Evolutionary conservation across 2,329 filamentous ascomycete species (phyloP).

Genomic region (Catunica adiposa): DNA sequence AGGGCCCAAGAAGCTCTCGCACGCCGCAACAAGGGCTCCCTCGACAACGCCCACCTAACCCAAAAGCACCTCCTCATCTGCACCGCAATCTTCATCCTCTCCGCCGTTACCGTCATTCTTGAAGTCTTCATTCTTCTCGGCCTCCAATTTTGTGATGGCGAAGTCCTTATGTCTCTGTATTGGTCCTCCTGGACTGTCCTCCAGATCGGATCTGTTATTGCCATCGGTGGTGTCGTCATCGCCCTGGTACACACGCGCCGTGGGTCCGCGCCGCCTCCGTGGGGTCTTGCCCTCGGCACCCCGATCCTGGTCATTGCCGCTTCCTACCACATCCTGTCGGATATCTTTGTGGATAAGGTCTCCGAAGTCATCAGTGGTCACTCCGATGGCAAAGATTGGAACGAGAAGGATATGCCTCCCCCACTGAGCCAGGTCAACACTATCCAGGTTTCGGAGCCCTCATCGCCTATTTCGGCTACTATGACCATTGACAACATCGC

Average conservation of each 20-base stretch:
- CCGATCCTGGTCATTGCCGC: slow-evolving; percentile 43
- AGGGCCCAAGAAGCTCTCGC: slow-evolving; percentile 25
- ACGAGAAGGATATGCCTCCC: slow-evolving; percentile 15
- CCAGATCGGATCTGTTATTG: slow-evolving; percentile 40
- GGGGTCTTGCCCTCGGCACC: slow-evolving; percentile 43
- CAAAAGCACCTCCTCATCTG: slow-evolving; percentile 29
- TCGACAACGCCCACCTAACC: slow-evolving; percentile 23
- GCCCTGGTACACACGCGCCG: slow-evolving; percentile 34
- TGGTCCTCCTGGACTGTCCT: slow-evolving; percentile 47
- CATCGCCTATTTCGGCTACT: slow-evolving; percentile 10
- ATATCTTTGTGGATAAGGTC: slow-evolving; percentile 23
- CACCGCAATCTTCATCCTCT: slow-evolving; percentile 27
- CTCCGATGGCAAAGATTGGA: slow-evolving; percentile 8
- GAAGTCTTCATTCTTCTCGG: slow-evolving; percentile 38
- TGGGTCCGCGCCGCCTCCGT: slow-evolving; percentile 27
- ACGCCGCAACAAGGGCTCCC: slow-evolving; percentile 20
- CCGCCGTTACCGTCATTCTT: slow-evolving; percentile 32
- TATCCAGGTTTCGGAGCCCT: slow-evolving; percentile 12
- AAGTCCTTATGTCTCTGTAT: slow-evolving; percentile 42
- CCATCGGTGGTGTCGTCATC: slow-evolving; percentile 39
- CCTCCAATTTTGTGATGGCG: slow-evolving; percentile 42
- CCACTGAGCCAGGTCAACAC: slow-evolving; percentile 22
- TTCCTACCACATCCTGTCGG: slow-evolving; percentile 32
- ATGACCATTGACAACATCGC: slow-evolving; percentile 1
- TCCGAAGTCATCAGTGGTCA: slow-evolving; percentile 20